These are phyloP conservation scores for Suillus brevipes DNA, from an alignment of 768 basidiomycete genomes.

Conservation along the genomic window DNA sequence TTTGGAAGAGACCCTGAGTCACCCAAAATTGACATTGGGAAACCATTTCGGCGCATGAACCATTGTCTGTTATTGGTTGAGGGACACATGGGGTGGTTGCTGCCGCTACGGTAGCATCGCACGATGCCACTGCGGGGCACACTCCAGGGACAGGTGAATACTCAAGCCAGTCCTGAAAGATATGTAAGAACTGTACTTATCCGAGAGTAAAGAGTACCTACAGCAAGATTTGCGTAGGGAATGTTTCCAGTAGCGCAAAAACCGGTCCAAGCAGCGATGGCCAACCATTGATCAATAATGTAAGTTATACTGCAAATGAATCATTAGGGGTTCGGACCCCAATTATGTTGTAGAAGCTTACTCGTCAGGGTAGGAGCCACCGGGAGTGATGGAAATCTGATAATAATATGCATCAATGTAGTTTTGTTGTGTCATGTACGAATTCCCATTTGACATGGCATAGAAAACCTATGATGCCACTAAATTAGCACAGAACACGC, in stretches of 20 bases:
- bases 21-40: conserved; percentile 22
- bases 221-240: conserved; percentile 23
- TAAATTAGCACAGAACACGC: not conserved
- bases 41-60: conserved; percentile 21
- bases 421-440: conserved; percentile 22
- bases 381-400: conserved; percentile 20
- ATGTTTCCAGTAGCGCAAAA: conserved; percentile 23
- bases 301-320: conserved; percentile 9
- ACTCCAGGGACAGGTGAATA: conserved; percentile 22
- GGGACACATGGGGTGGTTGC: conserved; percentile 16
- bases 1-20: conserved; percentile 23
- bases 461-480: conserved; percentile 15
- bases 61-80: conserved; percentile 24
- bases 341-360: conserved; percentile 6
- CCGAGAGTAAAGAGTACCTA: not conserved
- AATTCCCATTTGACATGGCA: conserved; percentile 21
- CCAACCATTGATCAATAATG: conserved; percentile 15
- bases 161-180: conserved; percentile 23
- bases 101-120: conserved; percentile 10
- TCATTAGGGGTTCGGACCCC: not conserved
- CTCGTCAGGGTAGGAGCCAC: conserved; percentile 19
- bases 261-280: conserved; percentile 24
- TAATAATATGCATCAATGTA: conserved; percentile 25
- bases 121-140: conserved; percentile 19
- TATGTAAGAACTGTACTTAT: not conserved